Evolutionary conservation across 345 rosid species (phyloP).

Genomic region (Sisymbrium irio): DNA sequence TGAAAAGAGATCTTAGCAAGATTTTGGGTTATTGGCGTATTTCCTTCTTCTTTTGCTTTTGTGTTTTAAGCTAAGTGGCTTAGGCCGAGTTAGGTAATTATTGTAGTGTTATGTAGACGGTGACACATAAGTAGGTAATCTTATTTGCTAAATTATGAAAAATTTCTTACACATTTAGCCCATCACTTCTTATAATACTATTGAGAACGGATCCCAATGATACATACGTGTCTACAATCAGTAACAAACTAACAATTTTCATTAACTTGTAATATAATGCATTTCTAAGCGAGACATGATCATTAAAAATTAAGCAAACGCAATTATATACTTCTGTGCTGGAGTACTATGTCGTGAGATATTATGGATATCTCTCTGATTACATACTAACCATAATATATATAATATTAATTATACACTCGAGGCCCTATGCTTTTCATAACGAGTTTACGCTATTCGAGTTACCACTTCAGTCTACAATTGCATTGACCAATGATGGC

Average conservation of each 20-base stretch:
- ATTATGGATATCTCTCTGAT: neutral
- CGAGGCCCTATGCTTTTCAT: neutral
- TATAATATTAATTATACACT: neutral
- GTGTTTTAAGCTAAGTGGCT: neutral
- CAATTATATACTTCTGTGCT: neutral
- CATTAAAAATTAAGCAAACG: constrained; percentile 7
- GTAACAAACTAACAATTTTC: neutral
- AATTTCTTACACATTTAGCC: neutral
- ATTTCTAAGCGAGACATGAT: constrained; percentile 23
- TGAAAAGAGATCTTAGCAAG: neutral
- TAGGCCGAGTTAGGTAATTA: neutral
- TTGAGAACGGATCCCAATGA: constrained; percentile 11
- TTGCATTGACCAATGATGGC: constrained; percentile 20
- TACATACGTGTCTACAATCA: constrained; percentile 18
- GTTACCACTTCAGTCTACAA: neutral
- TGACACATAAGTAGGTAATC: neutral
- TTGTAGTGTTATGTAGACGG: neutral
- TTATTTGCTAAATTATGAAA: neutral
- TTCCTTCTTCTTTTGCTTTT: neutral
- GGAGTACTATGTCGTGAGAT: neutral
- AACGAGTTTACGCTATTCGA: neutral
- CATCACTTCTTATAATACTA: neutral
- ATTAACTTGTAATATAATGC: neutral
- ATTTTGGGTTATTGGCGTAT: neutral
- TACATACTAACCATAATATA: neutral